Conservation (phyloP, 371 early-diverging fungal genomes). For the Lichtheimia ornata region DNA sequence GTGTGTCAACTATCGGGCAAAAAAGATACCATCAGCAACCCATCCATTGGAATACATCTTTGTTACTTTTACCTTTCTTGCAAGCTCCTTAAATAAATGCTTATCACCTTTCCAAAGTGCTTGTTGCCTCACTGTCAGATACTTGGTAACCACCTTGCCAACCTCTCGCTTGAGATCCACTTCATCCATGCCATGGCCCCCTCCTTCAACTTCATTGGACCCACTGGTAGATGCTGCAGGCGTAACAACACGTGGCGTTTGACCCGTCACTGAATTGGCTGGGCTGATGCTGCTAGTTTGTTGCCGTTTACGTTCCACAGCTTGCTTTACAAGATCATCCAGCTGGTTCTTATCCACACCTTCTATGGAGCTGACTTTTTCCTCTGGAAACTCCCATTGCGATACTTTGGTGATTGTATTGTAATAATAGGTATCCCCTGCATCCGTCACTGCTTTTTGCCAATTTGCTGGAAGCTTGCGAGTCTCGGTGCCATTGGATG, state of each 20-base stretch:
- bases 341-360: constrained; percentile 28
- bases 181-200: constrained; percentile 18
- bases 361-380: constrained; percentile 31
- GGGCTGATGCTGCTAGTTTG: background rate
- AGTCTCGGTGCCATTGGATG: background rate
- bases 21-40: background rate
- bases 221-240: background rate
- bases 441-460: constrained; percentile 33
- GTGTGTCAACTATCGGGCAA: constrained; percentile 42
- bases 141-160: constrained; percentile 46
- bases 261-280: background rate
- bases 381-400: constrained; percentile 50
- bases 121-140: constrained; percentile 36
- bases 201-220: constrained; percentile 2
- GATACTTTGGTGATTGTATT: constrained; percentile 39
- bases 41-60: background rate
- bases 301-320: background rate
- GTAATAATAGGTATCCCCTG: constrained; percentile 45
- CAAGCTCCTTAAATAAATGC: constrained; percentile 49
- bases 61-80: constrained; percentile 40
- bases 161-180: constrained; percentile 45
- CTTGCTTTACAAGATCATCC: constrained; percentile 6
- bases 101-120: constrained; percentile 48
- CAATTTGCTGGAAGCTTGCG: constrained; percentile 35
- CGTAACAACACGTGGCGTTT: background rate